Base-by-base conservation (phyloP, 1,284 basidiomycete species). In the Leccinum griseonigrum region DNA sequence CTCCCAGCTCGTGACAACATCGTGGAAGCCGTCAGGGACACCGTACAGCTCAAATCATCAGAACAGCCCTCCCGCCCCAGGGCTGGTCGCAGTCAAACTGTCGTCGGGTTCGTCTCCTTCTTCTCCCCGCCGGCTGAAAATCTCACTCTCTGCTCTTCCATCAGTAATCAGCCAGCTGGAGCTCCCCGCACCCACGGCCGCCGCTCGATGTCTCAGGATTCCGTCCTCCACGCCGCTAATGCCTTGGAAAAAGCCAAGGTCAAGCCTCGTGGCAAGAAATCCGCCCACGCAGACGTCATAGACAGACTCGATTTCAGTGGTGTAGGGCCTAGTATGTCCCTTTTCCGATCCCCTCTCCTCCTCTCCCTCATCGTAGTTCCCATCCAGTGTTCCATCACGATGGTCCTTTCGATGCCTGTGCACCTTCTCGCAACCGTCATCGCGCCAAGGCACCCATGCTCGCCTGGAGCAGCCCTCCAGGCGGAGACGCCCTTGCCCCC, bases 341-440 rank as follows among this genome's bases (percentile, higher is more conserved):
- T 64, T 60, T 57, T 18, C 22, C 2, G 4, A 2, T 18, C 9
- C 40, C 16, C 2, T 32, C 9, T 50, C 57, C 52, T 14, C 3
- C 22, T 26, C 22, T 26, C 54, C 58, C 60, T 60, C 61, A 55
- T 60, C 59, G 63, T 67, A 57, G 6, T 57, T 14, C 54, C 61
- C 54, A 34, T 36, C 51, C 66, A 93, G 91, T 91, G 84, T 91
- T 93, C 77, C 91, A 94, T 71, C 92, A 94, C 69, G 92, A 94
- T 70, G 91, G 92, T 28, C 91, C 91, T 7, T 94, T 94, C 72
- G 91, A 94, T 72, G 92, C 92, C 31, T 93, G 91, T 71, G 91
- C 91, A 1, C 92, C 92, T 2, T 92, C 91, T 60, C 88, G 92
- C 69, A 94, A 94, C 76, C 85, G 86, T 54, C 86, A 91, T 69